Evolutionary conservation across 306 rosid species (phyloP).

Genomic region (Albizia julibrissin): DNA sequence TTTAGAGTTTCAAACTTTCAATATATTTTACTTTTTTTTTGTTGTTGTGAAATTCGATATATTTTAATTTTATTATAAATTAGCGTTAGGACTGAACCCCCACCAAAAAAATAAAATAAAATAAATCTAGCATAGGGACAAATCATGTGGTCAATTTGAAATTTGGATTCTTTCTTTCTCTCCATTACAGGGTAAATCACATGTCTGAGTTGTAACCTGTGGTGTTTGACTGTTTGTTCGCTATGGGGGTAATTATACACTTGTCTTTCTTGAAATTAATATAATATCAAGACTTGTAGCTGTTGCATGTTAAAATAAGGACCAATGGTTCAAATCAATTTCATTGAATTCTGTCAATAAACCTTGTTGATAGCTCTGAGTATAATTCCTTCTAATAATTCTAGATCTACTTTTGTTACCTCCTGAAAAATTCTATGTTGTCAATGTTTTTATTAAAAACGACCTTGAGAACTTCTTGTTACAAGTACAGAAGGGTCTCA

Average conservation of each 20-base stretch:
- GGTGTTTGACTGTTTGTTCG: neutral
- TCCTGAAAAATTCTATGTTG: neutral
- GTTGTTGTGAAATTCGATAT: too few relatives aligned
- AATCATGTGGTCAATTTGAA: neutral
- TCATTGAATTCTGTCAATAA: conserved; percentile 27
- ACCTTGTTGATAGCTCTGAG: conserved; percentile 16
- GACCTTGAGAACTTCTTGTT: neutral
- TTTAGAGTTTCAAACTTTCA: neutral
- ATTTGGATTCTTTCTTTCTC: neutral
- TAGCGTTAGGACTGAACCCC: neutral
- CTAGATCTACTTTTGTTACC: conserved; percentile 17
- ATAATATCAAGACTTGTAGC: conserved; percentile 12
- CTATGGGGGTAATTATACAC: neutral
- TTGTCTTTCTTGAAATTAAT: conserved; percentile 1
- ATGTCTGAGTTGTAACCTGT: neutral
- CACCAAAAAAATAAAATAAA: neutral
- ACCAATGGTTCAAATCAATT: conserved; percentile 11
- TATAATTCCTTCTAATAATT: neutral
- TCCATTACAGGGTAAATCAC: neutral
- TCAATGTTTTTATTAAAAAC: neutral
- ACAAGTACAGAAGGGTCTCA: neutral
- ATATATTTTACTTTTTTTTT: neutral
- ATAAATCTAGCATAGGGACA: neutral
- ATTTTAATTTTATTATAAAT: neutral
- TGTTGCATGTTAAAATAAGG: conserved; percentile 15